Conservation (phyloP, 2,329 filamentous ascomycete genomes). For the Hymenoscyphus linearis region DNA sequence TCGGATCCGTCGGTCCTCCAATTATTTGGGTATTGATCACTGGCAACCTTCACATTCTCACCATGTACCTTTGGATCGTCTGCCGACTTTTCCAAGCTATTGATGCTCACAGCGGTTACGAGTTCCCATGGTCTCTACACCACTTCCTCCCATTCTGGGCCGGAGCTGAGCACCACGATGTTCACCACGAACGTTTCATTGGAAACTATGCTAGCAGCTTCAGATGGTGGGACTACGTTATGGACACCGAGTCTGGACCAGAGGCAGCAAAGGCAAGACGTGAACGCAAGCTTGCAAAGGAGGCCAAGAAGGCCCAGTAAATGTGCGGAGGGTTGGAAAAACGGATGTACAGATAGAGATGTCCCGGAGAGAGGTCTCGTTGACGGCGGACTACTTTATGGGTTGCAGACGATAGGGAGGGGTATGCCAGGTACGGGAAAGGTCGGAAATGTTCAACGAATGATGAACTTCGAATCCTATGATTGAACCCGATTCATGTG, state of each 20-base stretch:
- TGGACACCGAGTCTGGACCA: conserved; percentile 89
- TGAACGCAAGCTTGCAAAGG: conserved; percentile 65
- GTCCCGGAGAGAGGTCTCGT: not conserved
- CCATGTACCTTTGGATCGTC: conserved; percentile 97
- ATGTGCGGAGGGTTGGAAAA: not conserved
- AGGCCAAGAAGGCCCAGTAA: conserved; percentile 52
- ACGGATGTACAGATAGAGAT: conserved; percentile 15
- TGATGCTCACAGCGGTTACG: conserved; percentile 94
- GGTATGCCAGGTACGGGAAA: not conserved
- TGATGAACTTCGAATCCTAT: not conserved
- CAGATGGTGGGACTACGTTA: conserved; percentile 94
- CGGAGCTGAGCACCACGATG: conserved; percentile 91
- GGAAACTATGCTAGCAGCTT: conserved; percentile 98
- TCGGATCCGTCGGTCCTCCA: conserved; percentile 77
- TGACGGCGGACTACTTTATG: not conserved
- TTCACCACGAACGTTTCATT: conserved; percentile 97
- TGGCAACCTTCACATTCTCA: conserved; percentile 85
- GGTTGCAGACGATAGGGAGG: conserved; percentile 1
- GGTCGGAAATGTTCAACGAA: not conserved
- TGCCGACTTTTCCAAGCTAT: conserved; percentile 94
- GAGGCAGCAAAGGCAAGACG: conserved; percentile 81
- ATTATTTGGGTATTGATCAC: conserved; percentile 81
- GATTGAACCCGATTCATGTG: not conserved
- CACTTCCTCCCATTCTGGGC: conserved; percentile 98
- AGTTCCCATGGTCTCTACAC: conserved; percentile 95